Evolutionary conservation across 1,284 basidiomycete genomes (phyloP).

Genomic region (Jaminaea rosea): DNA sequence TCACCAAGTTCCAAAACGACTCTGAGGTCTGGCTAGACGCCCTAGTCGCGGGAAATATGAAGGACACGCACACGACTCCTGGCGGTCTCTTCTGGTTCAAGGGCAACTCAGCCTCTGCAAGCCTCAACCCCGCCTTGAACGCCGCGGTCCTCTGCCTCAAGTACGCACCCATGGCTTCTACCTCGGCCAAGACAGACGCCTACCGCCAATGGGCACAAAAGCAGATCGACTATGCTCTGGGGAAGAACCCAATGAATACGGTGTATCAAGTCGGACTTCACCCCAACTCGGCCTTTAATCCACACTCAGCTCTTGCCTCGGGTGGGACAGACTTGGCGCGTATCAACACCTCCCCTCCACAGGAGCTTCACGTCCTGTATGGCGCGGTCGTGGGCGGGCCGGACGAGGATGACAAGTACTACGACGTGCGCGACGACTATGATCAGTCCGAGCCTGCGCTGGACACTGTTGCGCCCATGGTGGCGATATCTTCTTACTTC

Average conservation of each 20-base stretch:
- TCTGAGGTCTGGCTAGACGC: slow-evolving; percentile 69
- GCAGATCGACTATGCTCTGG: slow-evolving; percentile 73
- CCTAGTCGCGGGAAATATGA: slow-evolving; percentile 56
- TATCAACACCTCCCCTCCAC: slow-evolving; percentile 63
- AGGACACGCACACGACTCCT: slow-evolving; percentile 46
- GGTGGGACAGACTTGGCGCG: slow-evolving; percentile 61
- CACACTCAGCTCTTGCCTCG: slow-evolving; percentile 75
- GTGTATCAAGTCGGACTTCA: slow-evolving; percentile 75
- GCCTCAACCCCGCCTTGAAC: slow-evolving; percentile 76
- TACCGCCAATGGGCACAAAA: slow-evolving; percentile 66
- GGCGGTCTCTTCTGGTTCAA: slow-evolving; percentile 70
- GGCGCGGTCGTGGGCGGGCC: slow-evolving; percentile 83
- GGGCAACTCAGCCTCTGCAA: slow-evolving; percentile 68
- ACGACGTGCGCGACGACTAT: slow-evolving; percentile 74
- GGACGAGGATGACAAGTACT: slow-evolving; percentile 64
- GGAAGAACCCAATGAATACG: slow-evolving; percentile 73
- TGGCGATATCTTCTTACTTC: slow-evolving; percentile 69
- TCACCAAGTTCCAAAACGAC: slow-evolving; percentile 61
- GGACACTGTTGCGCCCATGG: slow-evolving; percentile 71
- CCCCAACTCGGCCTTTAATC: slow-evolving; percentile 79
- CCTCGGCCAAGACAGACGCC: slow-evolving; percentile 53
- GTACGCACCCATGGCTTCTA: slow-evolving; percentile 59
- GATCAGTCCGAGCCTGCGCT: slow-evolving; percentile 62
- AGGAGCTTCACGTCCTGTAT: slow-evolving; percentile 68
- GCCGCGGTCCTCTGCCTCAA: slow-evolving; percentile 69